Base-by-base conservation (phyloP, 768 basidiomycete species). In the Termitomyces sp. region DNA sequence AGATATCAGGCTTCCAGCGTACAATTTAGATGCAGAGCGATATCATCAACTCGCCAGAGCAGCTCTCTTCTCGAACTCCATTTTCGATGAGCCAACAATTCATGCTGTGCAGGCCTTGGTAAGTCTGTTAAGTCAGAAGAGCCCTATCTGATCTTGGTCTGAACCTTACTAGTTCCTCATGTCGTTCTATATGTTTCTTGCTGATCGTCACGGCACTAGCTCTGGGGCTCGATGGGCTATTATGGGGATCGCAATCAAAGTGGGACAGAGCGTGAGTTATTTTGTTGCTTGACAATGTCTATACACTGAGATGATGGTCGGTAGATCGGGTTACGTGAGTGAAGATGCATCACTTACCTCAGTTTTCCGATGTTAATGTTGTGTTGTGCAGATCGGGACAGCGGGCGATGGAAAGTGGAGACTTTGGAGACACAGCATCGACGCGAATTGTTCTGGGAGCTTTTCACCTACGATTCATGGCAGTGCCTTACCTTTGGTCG, bases 311-410 rank as follows among this genome's bases (percentile, higher is more conserved):
- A 29, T 24, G 29, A 47, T 46, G 24, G 31, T 54, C 10, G 29
- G 14, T 59, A 88, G 86, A 87, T 88, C 71, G 86, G 86, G 29
- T 77, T 88, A 55, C 86, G 86, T 87, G 67, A 74, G 85, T 74
- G 46, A 37, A 27, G 13, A 26, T 4, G 36, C 14, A 8, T 44
- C 51, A 37, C 36, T 32, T 41, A 26, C 37, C 8, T 46, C 34
- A 62, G 63, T 53, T 44, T 51, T 34, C 16, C 18, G 10, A 32
- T 43, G 32, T 56, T 55, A 34, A 59, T 27, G 32, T 22, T 59
- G 42, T 22, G 60, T 57, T 59, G 56, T 59, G 24, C 62, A 88
- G 86, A 88, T 71, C 81, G 86, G 37, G 86, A 88, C 68, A 84
- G 83, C 58, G 84, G 84, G n/a, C 79, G 76, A 56, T 87, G 83